Percentiles rank a stretch among this genome's conserved stretches.
These are phyloP conservation scores for Oemleria cerasiformis DNA, from an alignment of 306 rosid species.

Conservation along the genomic window DNA sequence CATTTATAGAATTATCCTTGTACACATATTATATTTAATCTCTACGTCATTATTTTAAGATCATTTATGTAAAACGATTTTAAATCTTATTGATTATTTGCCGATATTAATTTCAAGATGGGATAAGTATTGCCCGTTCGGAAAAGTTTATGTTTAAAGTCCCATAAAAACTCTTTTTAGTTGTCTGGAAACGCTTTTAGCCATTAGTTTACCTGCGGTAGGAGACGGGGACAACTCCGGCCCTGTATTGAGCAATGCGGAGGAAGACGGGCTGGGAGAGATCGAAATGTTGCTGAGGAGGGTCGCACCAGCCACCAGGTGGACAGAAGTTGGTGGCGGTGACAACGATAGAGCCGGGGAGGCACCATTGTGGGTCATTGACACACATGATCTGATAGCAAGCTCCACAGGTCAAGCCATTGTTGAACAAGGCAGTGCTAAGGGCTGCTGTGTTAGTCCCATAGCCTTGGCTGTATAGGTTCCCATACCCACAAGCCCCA, in stretches of 20 bases:
- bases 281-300: constrained; percentile 74
- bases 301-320: constrained; percentile 90
- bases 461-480: constrained; percentile 72
- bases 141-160: no score
- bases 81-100: no score
- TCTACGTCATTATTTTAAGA: no score
- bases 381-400: constrained; percentile 64
- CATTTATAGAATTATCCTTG: no score
- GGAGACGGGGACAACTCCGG: constrained; percentile 68
- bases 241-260: constrained; percentile 63
- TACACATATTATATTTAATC: no score
- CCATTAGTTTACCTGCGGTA: constrained; percentile 47
- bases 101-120: no score
- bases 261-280: constrained; percentile 75
- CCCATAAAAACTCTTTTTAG: no score
- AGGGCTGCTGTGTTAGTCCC: constrained; percentile 81
- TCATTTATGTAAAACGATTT: no score
- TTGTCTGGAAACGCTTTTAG: no score
- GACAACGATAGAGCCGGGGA: constrained; percentile 51
- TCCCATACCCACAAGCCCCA: constrained; percentile 89
- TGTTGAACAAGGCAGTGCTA: constrained; percentile 66
- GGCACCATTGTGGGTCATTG: constrained; percentile 75
- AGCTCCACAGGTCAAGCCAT: constrained; percentile 80
- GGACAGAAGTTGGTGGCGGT: constrained; percentile 91
- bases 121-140: no score